A percentile compares a stretch with the other conserved stretches of the same genome.
Conservation (phyloP, 768 basidiomycete species). For the Pisolithus tinctorius region DNA sequence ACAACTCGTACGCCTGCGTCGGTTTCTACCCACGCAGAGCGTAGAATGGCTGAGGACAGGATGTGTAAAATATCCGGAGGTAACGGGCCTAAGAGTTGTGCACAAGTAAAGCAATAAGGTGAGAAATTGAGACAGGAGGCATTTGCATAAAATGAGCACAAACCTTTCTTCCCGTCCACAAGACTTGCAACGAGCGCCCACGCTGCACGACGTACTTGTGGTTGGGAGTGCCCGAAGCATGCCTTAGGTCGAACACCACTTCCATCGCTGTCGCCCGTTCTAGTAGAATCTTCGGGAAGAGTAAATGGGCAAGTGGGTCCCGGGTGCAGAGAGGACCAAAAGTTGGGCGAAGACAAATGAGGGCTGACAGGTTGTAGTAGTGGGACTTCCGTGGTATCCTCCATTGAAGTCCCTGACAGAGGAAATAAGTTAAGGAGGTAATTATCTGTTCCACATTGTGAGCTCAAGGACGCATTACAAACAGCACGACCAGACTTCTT, state of each 20-base stretch:
- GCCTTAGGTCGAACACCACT: conserved; percentile 9
- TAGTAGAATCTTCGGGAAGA: not conserved
- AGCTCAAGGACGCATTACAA: not conserved
- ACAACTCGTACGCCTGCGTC: conserved; percentile 59
- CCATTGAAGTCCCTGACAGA: not conserved
- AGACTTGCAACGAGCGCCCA: conserved; percentile 53
- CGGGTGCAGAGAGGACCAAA: conserved; percentile 57
- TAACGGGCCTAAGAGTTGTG: conserved; percentile 16
- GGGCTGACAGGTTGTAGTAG: conserved; percentile 2
- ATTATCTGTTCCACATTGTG: not conserved
- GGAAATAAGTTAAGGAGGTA: not conserved
- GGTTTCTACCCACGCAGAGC: conserved; percentile 66
- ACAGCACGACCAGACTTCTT: not conserved
- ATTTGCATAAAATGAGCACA: conserved; percentile 7
- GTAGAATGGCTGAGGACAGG: conserved; percentile 52
- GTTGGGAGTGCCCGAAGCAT: conserved; percentile 56
- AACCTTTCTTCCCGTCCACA: conserved; percentile 42
- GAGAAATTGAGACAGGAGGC: conserved; percentile 11
- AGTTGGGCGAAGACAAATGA: conserved; percentile 28
- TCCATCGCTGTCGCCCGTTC: conserved; percentile 27
- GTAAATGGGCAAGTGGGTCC: conserved; percentile 35
- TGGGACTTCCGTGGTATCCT: not conserved
- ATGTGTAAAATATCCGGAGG: conserved; percentile 32
- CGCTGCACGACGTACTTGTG: conserved; percentile 62
- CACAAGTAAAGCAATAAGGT: conserved; percentile 4